Conservation (phyloP, 306 rosid genomes). For the Citrullus mucosospermus region DNA sequence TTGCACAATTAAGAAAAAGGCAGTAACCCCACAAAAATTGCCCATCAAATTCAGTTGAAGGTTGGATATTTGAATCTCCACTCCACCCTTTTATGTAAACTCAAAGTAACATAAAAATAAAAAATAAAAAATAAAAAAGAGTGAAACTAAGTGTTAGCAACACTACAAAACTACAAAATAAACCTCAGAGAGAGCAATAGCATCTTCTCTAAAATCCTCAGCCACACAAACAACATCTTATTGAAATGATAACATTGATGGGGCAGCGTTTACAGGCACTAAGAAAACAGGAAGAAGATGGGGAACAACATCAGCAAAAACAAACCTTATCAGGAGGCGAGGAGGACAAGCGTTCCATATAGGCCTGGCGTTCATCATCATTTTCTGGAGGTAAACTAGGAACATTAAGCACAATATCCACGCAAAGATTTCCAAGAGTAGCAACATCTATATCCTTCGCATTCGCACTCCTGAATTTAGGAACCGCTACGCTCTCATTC, state of each 20-base stretch:
- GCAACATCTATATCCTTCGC: conserved; percentile 58
- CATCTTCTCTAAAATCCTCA: not conserved
- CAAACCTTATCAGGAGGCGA: conserved; percentile 77
- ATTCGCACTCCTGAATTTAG: conserved; percentile 17
- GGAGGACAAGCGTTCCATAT: conserved; percentile 61
- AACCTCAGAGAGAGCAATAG: not conserved
- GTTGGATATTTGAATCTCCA: not conserved
- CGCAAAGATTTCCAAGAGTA: conserved; percentile 81
- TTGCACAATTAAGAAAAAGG: not conserved
- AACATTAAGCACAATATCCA: conserved; percentile 78
- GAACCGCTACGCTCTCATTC: conserved; percentile 14
- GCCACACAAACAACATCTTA: not conserved
- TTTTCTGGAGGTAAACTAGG: conserved; percentile 67
- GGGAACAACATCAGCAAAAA: too few species aligned
- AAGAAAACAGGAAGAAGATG: too few species aligned
- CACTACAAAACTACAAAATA: not conserved
- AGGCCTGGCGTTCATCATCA: conserved; percentile 38
- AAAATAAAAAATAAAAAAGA: not conserved
- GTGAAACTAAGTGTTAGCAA: not conserved
- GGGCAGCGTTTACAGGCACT: not conserved
- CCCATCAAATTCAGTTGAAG: not conserved
- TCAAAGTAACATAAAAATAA: not conserved
- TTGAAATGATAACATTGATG: not conserved
- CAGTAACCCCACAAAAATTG: not conserved
- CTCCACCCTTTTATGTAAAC: not conserved